Evolutionary conservation across 1,284 basidiomycete genomes (phyloP), one percentile per base, ranked within the genome.

Genomic region (Megacollybia platyphylla): DNA sequence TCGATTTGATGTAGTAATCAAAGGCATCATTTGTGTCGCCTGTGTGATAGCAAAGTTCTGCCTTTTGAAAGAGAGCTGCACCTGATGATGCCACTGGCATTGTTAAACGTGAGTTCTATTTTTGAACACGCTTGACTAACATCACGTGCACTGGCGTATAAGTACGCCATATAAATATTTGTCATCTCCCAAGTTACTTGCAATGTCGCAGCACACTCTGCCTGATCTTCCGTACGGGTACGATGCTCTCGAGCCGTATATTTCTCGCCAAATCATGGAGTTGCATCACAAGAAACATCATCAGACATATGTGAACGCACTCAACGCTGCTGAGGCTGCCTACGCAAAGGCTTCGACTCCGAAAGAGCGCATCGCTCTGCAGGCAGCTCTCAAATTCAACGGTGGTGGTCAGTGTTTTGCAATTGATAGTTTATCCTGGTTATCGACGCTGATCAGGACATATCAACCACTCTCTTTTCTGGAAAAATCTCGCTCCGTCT

Each of bases 391-490:
- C 61, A 83, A 79, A 62, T 79, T 79, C 67, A 79, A 80, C 57
- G 76, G 78, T 45, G 78, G 76, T 58, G 76, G 76, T 65, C 46
- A 52, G 66, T 54, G 5, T 20, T 36, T 17, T 40, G 17, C 18
- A 10, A 5, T 39, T 29, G 37, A 42, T 34, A 36, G 35, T 36
- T 36, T 24, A 24, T 34, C 31, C 4, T 34, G 10, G 15, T 34
- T 34, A 30, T 36, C 37, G 11, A 18, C 20, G 5, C 18, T 51
- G 51, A 56, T 56, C 53, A 82, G 81, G 83, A 4, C 86, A 88
- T 61, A 85, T 88, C 67, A 91, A 90, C 69, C 89, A 93, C 71
- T 80, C 87, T 26, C 76, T 94, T 50, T 94, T 94, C 73, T 93
- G 90, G 91, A 85, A 82, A 69, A 93, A 90, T 70, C 72, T 90